Base-by-base conservation (phyloP, 805 yeast genomes). In the Ogataea glucozyma region DNA sequence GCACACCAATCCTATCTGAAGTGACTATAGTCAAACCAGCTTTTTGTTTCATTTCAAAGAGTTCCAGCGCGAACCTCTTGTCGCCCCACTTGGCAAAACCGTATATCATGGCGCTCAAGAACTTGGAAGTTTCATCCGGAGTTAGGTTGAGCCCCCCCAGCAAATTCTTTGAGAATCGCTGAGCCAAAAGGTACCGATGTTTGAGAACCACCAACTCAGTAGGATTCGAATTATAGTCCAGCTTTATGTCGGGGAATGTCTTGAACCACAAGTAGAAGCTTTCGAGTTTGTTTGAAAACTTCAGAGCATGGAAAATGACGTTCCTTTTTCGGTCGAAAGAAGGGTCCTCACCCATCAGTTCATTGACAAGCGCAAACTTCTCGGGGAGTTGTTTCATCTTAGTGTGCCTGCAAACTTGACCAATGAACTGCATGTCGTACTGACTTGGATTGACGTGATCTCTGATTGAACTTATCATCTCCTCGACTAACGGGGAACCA, bases 61-160 rank as follows among this genome's bases (percentile, higher is more conserved):
- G 38, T 6, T 35, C 40, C 17, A 43, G 39, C 2, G 46, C 53
- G 19, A 39, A 42, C 8, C 47, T 33, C 6, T 44, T 50, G 18
- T 41, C 49, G 9, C 60, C 62, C 53, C 58, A 58, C 32, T 48
- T 48, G 11, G 59, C 40, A 26, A 48, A 51, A 4, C 52, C 41
- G 33, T 46, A 55, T 1, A 56, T 52, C 33, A 59, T 21, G 13
- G 45, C n/a, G 30, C 60, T 51, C 10, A 58, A 21, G 6, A 53
- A 40, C 1, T 22, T 31, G 1, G 56, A 41, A 1, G 43, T 23
- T 3, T 46, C 43, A 0, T 19, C 16, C 2, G 33, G 26, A 10
- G 38, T 14, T n/a, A 48, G 30, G 4, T 37, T n/a, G 17, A 57
- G 21, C 6, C 21, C n/a, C 1, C 21, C 14, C 12, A 43, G 31